These are phyloP conservation scores for Colletotrichum spaethianum DNA, from an alignment of 2,329 filamentous ascomycete species.

Conservation along the genomic window DNA sequence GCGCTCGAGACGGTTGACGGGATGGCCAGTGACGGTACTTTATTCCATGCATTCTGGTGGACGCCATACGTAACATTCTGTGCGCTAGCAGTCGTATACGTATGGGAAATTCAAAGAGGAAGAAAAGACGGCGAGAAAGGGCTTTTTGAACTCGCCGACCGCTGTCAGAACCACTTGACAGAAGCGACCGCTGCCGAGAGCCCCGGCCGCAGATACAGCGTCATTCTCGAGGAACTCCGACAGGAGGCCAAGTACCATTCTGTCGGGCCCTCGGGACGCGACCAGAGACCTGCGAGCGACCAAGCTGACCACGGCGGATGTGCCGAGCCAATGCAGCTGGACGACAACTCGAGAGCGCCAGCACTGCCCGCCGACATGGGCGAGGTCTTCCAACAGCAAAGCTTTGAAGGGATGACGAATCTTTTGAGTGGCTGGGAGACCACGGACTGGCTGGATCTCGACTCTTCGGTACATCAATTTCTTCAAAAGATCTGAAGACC, in stretches of 20 bases:
- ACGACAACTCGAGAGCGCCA: constrained; percentile 6
- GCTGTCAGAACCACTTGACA: constrained; percentile 61
- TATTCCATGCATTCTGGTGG: constrained; percentile 63
- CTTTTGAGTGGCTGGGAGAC: constrained; percentile 47
- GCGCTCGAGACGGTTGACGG: constrained; percentile 61
- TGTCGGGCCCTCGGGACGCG: constrained; percentile 4
- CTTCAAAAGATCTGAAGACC: constrained; percentile 1
- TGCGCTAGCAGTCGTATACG: constrained; percentile 67
- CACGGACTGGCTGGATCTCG: constrained; percentile 50
- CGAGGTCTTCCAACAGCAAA: constrained; percentile 29
- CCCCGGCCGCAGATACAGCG: constrained; percentile 63
- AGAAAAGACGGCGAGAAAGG: constrained; percentile 25
- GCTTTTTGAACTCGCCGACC: constrained; percentile 50
- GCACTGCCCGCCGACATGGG: constrained; percentile 31
- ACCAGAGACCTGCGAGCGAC: not conserved
- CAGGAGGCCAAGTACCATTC: constrained; percentile 50
- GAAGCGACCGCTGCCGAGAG: constrained; percentile 55
- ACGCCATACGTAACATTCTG: constrained; percentile 69
- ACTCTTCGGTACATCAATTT: constrained; percentile 45
- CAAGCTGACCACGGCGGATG: not conserved
- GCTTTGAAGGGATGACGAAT: constrained; percentile 38
- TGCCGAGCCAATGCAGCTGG: constrained; percentile 14
- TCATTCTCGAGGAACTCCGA: constrained; percentile 67
- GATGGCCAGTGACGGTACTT: constrained; percentile 51
- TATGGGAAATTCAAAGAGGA: constrained; percentile 59